Base-by-base conservation (phyloP, 1,284 basidiomycete genomes). In the Cryptococcus wingfieldii region DNA sequence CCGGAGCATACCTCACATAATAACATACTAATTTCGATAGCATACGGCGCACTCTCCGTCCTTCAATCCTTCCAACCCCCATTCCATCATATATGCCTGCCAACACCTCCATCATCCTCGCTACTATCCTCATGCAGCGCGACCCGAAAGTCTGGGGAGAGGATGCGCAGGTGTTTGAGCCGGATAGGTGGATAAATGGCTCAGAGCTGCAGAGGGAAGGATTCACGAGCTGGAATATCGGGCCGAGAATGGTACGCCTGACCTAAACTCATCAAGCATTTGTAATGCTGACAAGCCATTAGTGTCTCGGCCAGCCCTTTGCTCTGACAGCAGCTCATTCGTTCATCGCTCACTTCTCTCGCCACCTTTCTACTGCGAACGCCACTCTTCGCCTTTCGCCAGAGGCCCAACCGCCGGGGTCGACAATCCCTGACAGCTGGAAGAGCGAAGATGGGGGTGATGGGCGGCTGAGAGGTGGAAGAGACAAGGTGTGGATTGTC, bases 221-320 rank as follows among this genome's bases (percentile, higher is more conserved):
- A 12, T 71, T 64, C 46, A 63, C 64, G 58, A 58, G 63, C 19
- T 74, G 69, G 64, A 68, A 67, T 56, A 43, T 61, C 25, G 71
- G 71, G 9, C 70, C 71, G 9, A 64, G 71, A 50, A 71, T 67
- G 63, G 71, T 70, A 43, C 51, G 66, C 60, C 38, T 14, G 41
- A 23, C n/a, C 41, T 42, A 16, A 23, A 23, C 23, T 3, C 23
- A 23, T 23, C 23, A 23, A 23, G 23, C 23, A 23, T 2, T 23
- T 23, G 12, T 1, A 25, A 46, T 18, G 38, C n/a, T 54, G 45
- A 42, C 28, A 13, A 37, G 18, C 13, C 25, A 10, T 38, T 48
- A 74, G 70, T 74, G 70, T 43, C 52, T 71, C 1, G 71, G 71
- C 14, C 69, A 72, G 47, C 62, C 63, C 5, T 62, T 74, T 34